Evolutionary conservation across 352 stramenopile genomes (phyloP), one percentile per base, ranked within the genome.

Genomic region (Thraustotheca clavata): DNA sequence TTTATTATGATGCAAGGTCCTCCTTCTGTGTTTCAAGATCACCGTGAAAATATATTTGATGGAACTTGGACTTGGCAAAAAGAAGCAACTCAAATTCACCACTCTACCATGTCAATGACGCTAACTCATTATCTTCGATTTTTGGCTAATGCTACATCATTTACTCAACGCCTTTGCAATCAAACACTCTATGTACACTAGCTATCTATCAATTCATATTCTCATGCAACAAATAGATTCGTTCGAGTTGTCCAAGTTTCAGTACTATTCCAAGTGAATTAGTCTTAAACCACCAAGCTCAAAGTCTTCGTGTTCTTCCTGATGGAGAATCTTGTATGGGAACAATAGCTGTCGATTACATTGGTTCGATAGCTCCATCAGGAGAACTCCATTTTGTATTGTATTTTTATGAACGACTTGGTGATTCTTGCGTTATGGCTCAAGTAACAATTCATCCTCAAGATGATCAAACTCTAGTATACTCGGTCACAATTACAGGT

Each of bases 301-400:
- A 54, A 40, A 54, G 57, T 20, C 26, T 65, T 14, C 36, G 57
- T 22, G 57, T 65, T 14, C 38, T 65, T 1, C 57, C 57, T 7
- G 33, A 29, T 14, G 57, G 57, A 20, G 57, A 65, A 27, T 55
- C 38, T 18, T 65, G 57, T 46, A 22, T 65, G 36, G 43, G 14
- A 24, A 46, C 32, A 31, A 40, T 65, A 14, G 38, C 24, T n/a
- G 47, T 65, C 41, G 57, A 65, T 33, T 65, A 65, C 26, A 22
- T 65, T 4, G 57, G 57, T 29, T 14, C 3, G 24, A 9, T 52
- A 11, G 43, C 24, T 9, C 43, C 43, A 11, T 11, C 31, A 24
- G 43, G 43, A 14, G 43, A 14, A 9, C 9, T 52, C 24, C 12
- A 9, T 14, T 7, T 52, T 1, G 43, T 31, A 18, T 31, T 52